Percentiles rank a stretch among this genome's conserved stretches.
Evolutionary conservation across 129 eudicot species (phyloP).

Genomic region (Tanacetum coccineum): DNA sequence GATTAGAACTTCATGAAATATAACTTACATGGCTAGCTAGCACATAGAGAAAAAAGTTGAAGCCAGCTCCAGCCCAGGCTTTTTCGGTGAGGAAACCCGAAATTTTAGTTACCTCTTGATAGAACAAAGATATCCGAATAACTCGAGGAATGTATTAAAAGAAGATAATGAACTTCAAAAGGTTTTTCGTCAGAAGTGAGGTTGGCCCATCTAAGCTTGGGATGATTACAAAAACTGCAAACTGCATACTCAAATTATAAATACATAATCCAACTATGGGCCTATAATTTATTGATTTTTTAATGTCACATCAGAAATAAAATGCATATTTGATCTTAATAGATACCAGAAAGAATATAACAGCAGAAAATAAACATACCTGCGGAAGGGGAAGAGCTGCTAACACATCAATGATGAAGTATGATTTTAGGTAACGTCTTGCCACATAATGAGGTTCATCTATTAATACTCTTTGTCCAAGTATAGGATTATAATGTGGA

Average conservation of each 20-base stretch:
- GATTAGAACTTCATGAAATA: constrained; percentile 3
- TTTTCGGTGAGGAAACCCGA: constrained; percentile 58
- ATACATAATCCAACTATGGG: background rate
- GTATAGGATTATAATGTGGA: constrained; percentile 13
- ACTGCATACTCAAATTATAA: constrained; percentile 23
- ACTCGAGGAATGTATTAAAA: constrained; percentile 35
- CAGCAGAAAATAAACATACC: constrained; percentile 20
- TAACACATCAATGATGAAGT: constrained; percentile 37
- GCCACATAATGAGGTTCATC: constrained; percentile 29
- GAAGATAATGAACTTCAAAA: constrained; percentile 39
- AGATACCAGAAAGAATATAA: background rate
- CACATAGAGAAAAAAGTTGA: constrained; percentile 70
- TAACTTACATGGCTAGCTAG: constrained; percentile 78
- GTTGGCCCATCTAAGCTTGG: constrained; percentile 24
- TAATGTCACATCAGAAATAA: no score
- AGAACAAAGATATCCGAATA: constrained; percentile 31
- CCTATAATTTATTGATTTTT: no score
- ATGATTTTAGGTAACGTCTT: constrained; percentile 25
- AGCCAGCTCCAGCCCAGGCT: constrained; percentile 87
- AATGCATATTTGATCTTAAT: no score
- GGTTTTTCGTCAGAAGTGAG: constrained; percentile 8
- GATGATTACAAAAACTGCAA: constrained; percentile 33
- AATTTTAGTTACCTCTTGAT: constrained; percentile 39
- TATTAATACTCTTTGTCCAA: background rate
- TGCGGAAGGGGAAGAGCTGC: constrained; percentile 45